Percentiles rank a stretch among this genome's conserved stretches.
Conservation (phyloP, 2,329 filamentous ascomycete genomes). For the Lachnellula occidentalis region DNA sequence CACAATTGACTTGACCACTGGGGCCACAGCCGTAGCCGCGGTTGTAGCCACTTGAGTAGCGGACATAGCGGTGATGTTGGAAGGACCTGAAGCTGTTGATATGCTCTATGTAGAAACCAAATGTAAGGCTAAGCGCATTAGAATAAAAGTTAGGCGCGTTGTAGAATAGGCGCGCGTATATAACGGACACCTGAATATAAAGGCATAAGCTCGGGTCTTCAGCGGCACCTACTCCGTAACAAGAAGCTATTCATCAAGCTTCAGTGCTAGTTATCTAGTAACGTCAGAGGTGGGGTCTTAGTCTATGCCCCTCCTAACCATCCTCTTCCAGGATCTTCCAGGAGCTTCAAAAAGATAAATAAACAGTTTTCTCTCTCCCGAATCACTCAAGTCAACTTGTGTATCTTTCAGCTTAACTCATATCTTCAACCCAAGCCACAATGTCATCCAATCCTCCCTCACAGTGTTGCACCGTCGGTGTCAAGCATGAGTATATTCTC, state of each 20-base stretch:
- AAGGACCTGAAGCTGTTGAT: conserved; percentile 1
- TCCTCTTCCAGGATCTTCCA: neutral
- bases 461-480: conserved; percentile 31
- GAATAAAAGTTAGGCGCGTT: conserved; percentile 1
- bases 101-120: neutral
- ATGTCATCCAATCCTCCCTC: conserved; percentile 32
- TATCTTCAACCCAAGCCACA: conserved; percentile 2
- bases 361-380: neutral
- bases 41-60: no score
- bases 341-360: neutral
- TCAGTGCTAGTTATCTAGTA: no score
- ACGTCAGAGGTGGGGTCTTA: no score
- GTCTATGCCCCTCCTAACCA: no score
- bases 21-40: no score
- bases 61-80: neutral
- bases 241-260: no score
- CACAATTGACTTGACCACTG: neutral
- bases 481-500: conserved; percentile 29
- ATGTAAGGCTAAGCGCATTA: neutral
- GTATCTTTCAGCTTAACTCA: no score
- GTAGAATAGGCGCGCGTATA: neutral
- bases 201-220: no score
- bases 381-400: neutral
- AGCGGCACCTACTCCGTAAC: no score
- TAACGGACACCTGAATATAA: no score